These are phyloP conservation scores for Wickerhamiella azymoides DNA, from an alignment of 805 yeast species.

Conservation along the genomic window DNA sequence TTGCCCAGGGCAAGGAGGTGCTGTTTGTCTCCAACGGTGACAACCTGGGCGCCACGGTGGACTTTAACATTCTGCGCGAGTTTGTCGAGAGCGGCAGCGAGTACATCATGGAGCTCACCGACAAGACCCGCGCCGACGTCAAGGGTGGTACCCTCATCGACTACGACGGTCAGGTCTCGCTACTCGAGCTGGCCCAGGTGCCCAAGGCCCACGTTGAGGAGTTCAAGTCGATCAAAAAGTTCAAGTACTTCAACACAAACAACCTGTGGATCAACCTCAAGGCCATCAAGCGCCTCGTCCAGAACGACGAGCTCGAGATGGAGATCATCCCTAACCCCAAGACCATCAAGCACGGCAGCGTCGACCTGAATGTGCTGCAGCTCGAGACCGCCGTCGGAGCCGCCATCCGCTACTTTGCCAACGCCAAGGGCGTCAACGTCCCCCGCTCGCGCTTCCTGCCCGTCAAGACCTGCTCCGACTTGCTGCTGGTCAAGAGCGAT, in stretches of 20 bases:
- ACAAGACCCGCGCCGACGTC: conserved; percentile 97
- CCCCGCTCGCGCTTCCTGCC: conserved; percentile 98
- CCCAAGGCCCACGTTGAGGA: conserved; percentile 98
- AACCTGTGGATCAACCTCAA: conserved; percentile 93
- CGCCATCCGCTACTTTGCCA: conserved; percentile 87
- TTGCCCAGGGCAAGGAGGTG: conserved; percentile 88
- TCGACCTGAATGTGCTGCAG: conserved; percentile 77
- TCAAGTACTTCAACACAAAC: conserved; percentile 95
- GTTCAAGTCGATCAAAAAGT: conserved; percentile 93
- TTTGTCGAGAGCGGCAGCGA: conserved; percentile 86
- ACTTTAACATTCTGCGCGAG: conserved; percentile 75
- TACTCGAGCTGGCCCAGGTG: conserved; percentile 94
- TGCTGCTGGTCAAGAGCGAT: conserved; percentile 88
- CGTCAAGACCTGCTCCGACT: conserved; percentile 92
- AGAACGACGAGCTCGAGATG: conserved; percentile 63
- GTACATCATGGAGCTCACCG: conserved; percentile 96
- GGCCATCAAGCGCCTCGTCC: conserved; percentile 87
- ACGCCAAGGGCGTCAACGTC: conserved; percentile 95
- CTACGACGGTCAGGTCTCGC: conserved; percentile 86
- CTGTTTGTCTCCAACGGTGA: conserved; percentile 96
- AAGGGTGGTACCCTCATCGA: conserved; percentile 98
- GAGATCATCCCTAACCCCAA: conserved; percentile 95
- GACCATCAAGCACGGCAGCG: conserved; percentile 61
- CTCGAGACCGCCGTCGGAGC: conserved; percentile 99
- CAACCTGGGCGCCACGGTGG: conserved; percentile 97